Percentiles rank a stretch among this genome's conserved stretches.
These are phyloP conservation scores for Kregervanrija delftensis DNA, from an alignment of 805 yeast genomes.

Conservation along the genomic window DNA sequence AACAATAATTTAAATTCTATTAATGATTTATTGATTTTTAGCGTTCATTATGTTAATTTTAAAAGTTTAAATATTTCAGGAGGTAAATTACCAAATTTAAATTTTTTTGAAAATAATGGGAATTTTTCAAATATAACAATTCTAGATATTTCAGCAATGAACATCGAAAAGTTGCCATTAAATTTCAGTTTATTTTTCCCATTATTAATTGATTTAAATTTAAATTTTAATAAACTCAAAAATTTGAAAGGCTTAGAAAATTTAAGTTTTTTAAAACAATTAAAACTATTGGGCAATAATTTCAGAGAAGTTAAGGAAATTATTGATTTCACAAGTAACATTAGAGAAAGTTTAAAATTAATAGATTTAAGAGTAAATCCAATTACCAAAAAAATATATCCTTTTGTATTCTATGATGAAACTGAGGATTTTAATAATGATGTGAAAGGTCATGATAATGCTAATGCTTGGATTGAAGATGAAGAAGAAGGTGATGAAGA, in stretches of 20 bases:
- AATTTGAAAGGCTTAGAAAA: constrained; percentile 29
- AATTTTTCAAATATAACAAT: constrained; percentile 29
- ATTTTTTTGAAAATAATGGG: background rate
- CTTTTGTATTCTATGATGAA: constrained; percentile 47
- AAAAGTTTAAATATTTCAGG: constrained; percentile 30
- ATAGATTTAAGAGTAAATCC: constrained; percentile 47
- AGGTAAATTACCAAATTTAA: constrained; percentile 12
- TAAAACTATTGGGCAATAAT: constrained; percentile 41
- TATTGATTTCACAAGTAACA: constrained; percentile 23
- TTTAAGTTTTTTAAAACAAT: constrained; percentile 30
- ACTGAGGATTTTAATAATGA: constrained; percentile 5
- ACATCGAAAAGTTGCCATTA: constrained; percentile 32
- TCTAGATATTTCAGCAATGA: constrained; percentile 42
- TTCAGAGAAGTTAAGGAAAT: constrained; percentile 30
- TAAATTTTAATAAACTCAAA: constrained; percentile 41
- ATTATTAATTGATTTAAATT: constrained; percentile 38
- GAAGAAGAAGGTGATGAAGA: constrained; percentile 2
- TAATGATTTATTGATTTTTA: constrained; percentile 13
- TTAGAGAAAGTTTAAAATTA: constrained; percentile 28
- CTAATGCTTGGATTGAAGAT: background rate
- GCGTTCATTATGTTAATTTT: constrained; percentile 20
- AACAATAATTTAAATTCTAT: constrained; percentile 21
- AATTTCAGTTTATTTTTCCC: constrained; percentile 36
- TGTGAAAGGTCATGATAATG: constrained; percentile 5
- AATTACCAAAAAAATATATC: constrained; percentile 39